Base-by-base conservation (phyloP, 2,329 filamentous ascomycete species). In the Dichotomopilus funicola region DNA sequence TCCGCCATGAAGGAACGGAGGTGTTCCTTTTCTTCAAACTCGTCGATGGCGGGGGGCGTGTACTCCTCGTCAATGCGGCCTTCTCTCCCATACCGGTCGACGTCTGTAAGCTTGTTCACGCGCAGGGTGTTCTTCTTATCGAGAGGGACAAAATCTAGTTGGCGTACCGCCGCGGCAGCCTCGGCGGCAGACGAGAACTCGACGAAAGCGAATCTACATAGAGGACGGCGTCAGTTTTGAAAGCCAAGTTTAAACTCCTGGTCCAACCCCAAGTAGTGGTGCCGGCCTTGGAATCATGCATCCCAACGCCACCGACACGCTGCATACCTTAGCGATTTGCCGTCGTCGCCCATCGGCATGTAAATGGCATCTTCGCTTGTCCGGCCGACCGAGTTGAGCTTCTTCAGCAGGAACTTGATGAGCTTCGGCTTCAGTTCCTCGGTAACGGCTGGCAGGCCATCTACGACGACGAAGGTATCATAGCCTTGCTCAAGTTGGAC, bases 31-130 rank as follows among this genome's bases (percentile, higher is more conserved):
- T 96, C 88, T 66, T 83, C 77, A 73, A 97, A 99, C 8, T 87
- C 83, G 64, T 92, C 86, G 63, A 96, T 87, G 64, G 86, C 76
- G 52, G 94, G 94, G 49, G 87, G 77, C 57, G 83, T 81, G 75
- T 96, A 99, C 64, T 91, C 86, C 68, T 99, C 94, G 63, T 96
- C 88, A 66, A 99, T 82, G 63, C 91, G 86, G 64, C 94, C 94
- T 76, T 97, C 94, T 61, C 91, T 85, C 61, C 94, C 94, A 72
- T 89, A 99, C 64, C 94, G 88, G 71, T 99, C 94, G 68, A 99
- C 91, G 70, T 99, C 94, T 66, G 91, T 96, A 66, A 99, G 81
- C 76, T 99, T 99, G 84, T 99, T 99, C 66, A 99, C 91, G 61
- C 87, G 82, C 65, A 99, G 83, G 51, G 83, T 96, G 80, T 99